Conservation (phyloP, 805 yeast genomes). For the Candida awuae region DNA sequence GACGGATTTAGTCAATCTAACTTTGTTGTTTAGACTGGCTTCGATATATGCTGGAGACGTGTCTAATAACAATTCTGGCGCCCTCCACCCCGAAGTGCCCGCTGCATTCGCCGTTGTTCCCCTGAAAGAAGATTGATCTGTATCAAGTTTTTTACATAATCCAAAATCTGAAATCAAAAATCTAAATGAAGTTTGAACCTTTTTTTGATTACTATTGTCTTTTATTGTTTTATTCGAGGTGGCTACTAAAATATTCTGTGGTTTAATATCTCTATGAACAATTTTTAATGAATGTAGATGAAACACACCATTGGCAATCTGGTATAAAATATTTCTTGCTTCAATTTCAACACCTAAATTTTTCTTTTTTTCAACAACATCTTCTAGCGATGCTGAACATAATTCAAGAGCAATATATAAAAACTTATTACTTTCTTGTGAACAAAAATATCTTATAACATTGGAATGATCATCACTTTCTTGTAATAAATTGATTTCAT, state of each 20-base stretch:
- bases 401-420: conserved; percentile 88
- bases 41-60: conserved; percentile 23
- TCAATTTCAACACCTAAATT: conserved; percentile 34
- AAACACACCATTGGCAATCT: conserved; percentile 75
- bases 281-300: conserved; percentile 85
- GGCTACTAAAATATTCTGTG: conserved; percentile 85
- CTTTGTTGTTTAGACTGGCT: conserved; percentile 24
- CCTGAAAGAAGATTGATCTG: conserved; percentile 86
- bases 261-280: conserved; percentile 91
- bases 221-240: conserved; percentile 42
- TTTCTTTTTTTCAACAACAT: conserved; percentile 52
- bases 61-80: conserved; percentile 72
- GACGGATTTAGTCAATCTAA: conserved; percentile 77
- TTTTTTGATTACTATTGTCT: conserved; percentile 13
- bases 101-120: conserved; percentile 92
- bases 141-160: conserved; percentile 81
- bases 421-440: conserved; percentile 83
- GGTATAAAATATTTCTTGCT: conserved; percentile 52
- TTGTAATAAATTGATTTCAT: conserved; percentile 77
- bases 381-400: conserved; percentile 84
- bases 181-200: conserved; percentile 41
- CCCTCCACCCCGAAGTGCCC: conserved; percentile 98
- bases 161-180: conserved; percentile 93
- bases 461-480: conserved; percentile 97
- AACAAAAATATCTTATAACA: conserved; percentile 86